Conservation (phyloP, 176 grass and related monocot genomes). For the Zoysia japonica region DNA sequence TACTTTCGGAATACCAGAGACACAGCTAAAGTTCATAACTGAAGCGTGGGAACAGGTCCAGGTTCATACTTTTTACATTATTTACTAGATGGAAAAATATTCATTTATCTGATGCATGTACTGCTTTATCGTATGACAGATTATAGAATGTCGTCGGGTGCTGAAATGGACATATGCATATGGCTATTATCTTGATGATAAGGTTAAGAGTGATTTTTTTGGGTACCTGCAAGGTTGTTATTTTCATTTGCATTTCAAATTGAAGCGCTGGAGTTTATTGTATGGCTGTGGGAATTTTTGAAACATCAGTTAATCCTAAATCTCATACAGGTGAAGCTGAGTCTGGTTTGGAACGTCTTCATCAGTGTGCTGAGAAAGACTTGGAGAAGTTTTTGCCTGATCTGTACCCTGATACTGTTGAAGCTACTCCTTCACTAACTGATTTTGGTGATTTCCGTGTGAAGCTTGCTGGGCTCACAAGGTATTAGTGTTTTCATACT, state of each 20-base stretch:
- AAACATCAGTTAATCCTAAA: constrained; percentile 1
- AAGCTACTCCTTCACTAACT: constrained; percentile 2
- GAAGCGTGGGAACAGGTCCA: constrained; percentile 94
- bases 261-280: neutral
- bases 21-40: constrained; percentile 85
- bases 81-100: constrained; percentile 12
- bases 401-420: constrained; percentile 15
- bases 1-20: constrained; percentile 73
- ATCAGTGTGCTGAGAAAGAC: constrained; percentile 96
- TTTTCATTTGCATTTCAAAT: constrained; percentile 9
- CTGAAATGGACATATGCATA: constrained; percentile 95
- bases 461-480: constrained; percentile 83
- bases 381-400: constrained; percentile 50
- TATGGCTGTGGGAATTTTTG: constrained; percentile 19
- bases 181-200: constrained; percentile 85
- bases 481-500: constrained; percentile 42
- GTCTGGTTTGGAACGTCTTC: constrained; percentile 87
- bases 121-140: constrained; percentile 46
- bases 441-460: constrained; percentile 64
- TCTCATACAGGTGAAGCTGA: constrained; percentile 77
- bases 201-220: constrained; percentile 78
- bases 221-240: constrained; percentile 88
- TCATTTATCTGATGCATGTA: constrained; percentile 14
- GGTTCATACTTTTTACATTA: neutral
- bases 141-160: constrained; percentile 92